Evolutionary conservation across 192 early-diverging fungal species (phyloP), one percentile per base, ranked within the genome.

Genomic region (Backusella australiensis): DNA sequence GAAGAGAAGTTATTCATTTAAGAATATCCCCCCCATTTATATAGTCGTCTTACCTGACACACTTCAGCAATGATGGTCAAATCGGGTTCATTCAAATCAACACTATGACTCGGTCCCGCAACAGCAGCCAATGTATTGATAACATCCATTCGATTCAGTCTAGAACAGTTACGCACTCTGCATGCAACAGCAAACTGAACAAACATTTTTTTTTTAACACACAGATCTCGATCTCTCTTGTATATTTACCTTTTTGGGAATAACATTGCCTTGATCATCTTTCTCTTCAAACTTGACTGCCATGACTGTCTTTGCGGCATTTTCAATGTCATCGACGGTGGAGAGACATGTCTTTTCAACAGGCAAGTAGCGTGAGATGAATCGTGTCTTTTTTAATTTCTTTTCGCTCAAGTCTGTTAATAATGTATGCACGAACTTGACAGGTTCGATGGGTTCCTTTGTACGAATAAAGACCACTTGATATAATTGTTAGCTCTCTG

Each of bases 81-180:
- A n/a, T 84, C 74, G 0, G 91, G 90, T 7, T 88, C 71, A 14
- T 74, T 82, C 69, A 92, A 75, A 59, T 90, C 83, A 6, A 92
- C 91, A 14, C 34, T 71, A 69, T 92, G 91, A 6, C 73, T 72
- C 46, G 79, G 74, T 11, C 89, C 91, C 34, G 87, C 88, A 3
- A 85, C 39, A 12, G 35, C 44, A 6, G 90, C 91, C 19, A 92
- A 42, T 44, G 35, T 77, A 26, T 82, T 77, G 32, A 88, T 85
- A 0, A 92, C 77, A 19, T 79, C 71, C 59, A 82, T 81, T 66
- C 89, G 83, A 34, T 85, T 84, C 7, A 90, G 75, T 65, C 85
- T 86, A 46, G 84, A 75, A 69, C 87, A 90, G 49, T 91, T 86
- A 65, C 91, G 84, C n/a, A 90, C 82, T 68, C 86, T 88, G 52